Evolutionary conservation across 177 flowering plant species (phyloP).

Genomic region (Telopea speciosissima): DNA sequence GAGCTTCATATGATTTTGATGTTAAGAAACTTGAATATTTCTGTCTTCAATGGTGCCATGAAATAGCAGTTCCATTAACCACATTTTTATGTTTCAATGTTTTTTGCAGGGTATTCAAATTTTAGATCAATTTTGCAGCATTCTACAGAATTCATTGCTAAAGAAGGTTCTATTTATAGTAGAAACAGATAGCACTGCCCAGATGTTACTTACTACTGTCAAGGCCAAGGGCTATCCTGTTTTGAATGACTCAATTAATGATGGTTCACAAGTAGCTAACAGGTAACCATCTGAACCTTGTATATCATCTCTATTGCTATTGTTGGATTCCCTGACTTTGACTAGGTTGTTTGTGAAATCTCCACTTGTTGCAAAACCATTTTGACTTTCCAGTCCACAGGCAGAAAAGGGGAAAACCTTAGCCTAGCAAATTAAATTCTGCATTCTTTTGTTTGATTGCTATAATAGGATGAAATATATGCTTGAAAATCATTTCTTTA

Average conservation of each 20-base stretch:
- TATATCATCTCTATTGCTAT: not conserved
- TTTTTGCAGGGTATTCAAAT: conserved; percentile 25
- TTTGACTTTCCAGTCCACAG: not conserved
- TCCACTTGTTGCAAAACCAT: not conserved
- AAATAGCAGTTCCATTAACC: not conserved
- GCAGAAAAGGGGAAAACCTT: not conserved
- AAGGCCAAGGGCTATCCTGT: conserved; percentile 22
- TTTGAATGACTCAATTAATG: conserved; percentile 8
- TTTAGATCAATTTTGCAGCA: conserved; percentile 16
- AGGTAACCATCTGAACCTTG: conserved; percentile 18
- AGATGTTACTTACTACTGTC: conserved; percentile 13
- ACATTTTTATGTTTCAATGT: not conserved
- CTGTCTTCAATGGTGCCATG: not conserved
- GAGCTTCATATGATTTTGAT: not conserved
- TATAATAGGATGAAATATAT: not conserved
- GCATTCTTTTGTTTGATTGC: not conserved
- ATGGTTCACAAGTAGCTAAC: conserved; percentile 7
- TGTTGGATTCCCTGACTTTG: not conserved
- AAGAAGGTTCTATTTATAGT: conserved; percentile 27
- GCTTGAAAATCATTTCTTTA: not conserved
- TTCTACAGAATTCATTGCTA: not conserved
- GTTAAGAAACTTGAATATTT: not conserved
- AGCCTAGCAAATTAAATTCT: not conserved
- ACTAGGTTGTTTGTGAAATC: not conserved
- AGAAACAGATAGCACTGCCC: conserved; percentile 15